These are phyloP conservation scores for Amanita inopinata DNA, from an alignment of 768 basidiomycete genomes.

Conservation along the genomic window DNA sequence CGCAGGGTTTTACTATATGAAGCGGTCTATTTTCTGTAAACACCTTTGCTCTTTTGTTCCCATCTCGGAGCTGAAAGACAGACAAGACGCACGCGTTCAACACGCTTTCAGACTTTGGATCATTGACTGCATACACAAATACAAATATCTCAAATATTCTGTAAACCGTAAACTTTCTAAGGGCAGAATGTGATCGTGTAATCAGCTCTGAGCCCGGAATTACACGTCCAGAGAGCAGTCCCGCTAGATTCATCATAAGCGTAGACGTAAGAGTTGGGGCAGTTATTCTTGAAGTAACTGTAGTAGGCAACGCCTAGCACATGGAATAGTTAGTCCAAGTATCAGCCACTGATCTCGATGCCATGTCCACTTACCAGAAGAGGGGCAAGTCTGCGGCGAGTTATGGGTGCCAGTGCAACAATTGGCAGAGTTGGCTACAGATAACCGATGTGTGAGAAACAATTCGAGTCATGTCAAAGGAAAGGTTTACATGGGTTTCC, in stretches of 20 bases:
- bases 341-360: too few species aligned
- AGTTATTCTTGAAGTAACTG: slow-evolving; percentile 31
- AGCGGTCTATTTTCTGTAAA: too few species aligned
- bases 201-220: slow-evolving; percentile 27
- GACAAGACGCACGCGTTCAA: too few species aligned
- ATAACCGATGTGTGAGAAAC: neutral
- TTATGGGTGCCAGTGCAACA: slow-evolving; percentile 52
- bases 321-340: too few species aligned
- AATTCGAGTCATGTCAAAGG: neutral
- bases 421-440: slow-evolving; percentile 46
- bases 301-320: slow-evolving; percentile 31
- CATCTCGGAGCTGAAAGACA: too few species aligned
- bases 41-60: too few species aligned
- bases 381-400: slow-evolving; percentile 47
- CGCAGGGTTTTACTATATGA: too few species aligned
- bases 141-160: too few species aligned
- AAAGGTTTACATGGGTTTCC: slow-evolving; percentile 27
- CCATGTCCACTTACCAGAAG: slow-evolving; percentile 30
- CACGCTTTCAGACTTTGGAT: too few species aligned
- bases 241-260: slow-evolving; percentile 43
- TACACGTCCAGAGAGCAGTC: slow-evolving; percentile 47
- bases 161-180: slow-evolving; percentile 32
- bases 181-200: slow-evolving; percentile 46
- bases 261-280: slow-evolving; percentile 41
- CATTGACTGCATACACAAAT: too few species aligned